Evolutionary conservation across 1,284 basidiomycete species (phyloP).

Genomic region (Pseudozyma thailandica): DNA sequence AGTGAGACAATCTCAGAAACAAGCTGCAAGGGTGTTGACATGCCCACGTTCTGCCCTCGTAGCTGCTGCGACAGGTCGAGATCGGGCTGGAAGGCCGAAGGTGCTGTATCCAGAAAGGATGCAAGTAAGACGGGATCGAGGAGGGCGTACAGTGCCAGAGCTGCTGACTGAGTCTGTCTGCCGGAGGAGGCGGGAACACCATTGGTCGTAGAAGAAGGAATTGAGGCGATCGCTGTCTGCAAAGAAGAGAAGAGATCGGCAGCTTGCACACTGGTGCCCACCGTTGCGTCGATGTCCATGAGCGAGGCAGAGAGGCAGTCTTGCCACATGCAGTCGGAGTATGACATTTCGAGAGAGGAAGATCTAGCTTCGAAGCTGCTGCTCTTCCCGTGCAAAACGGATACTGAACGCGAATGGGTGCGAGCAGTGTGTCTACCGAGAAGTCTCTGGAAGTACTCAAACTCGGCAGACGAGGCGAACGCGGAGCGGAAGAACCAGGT

Average conservation of each 20-base stretch:
- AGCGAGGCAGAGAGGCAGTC: slow-evolving; percentile 13
- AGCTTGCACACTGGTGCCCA: slow-evolving; percentile 6
- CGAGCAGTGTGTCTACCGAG: slow-evolving; percentile 17
- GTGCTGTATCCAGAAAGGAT: slow-evolving; percentile 47
- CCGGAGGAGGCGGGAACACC: background rate
- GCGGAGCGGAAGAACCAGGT: slow-evolving; percentile 61
- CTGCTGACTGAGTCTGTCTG: slow-evolving; percentile 16
- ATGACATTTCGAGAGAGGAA: background rate
- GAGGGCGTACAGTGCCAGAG: slow-evolving; percentile 33
- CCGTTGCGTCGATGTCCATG: slow-evolving; percentile 23
- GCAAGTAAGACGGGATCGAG: slow-evolving; percentile 32
- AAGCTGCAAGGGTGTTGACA: slow-evolving; percentile 36
- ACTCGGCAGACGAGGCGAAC: slow-evolving; percentile 50
- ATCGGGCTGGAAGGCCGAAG: slow-evolving; percentile 50
- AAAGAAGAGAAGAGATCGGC: slow-evolving; percentile 23
- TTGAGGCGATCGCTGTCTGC: slow-evolving; percentile 4
- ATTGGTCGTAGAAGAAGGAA: background rate
- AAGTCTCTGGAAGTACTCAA: slow-evolving; percentile 51
- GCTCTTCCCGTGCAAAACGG: background rate
- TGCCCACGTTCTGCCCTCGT: slow-evolving; percentile 29
- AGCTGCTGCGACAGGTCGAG: slow-evolving; percentile 32
- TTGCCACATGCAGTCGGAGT: slow-evolving; percentile 11
- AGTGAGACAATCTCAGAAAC: slow-evolving; percentile 38
- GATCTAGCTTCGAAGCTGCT: background rate
- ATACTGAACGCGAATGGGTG: slow-evolving; percentile 8